Base-by-base conservation (phyloP, 495 filamentous ascomycete genomes). In the Lasiosphaeria ovina region DNA sequence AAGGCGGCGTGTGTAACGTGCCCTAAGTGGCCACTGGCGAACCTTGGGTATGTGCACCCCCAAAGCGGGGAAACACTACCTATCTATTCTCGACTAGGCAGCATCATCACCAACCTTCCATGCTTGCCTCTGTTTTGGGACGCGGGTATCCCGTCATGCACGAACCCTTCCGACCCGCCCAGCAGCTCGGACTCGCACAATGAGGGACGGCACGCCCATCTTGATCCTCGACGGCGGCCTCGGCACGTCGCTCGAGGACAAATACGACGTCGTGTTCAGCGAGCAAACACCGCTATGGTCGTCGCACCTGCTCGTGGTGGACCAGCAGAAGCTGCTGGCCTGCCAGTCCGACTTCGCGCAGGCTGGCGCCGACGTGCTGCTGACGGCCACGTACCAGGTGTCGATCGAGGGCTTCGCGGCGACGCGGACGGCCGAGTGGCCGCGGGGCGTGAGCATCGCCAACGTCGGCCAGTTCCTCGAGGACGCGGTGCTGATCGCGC, bases 341-440 rank as follows among this genome's bases (percentile, higher is more conserved):
- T 82, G 77, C 62, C 87, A 89, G 60, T 67, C 57, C 33, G 77
- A 78, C 55, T 89, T 88, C 60, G 74, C 68, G 14, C 17, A 36
- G 0, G 77, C 81, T 32, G 84, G 83, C 35, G 80, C 79, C 10
- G 83, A 89, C 65, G 74, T 89, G 16, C 61, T 89, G 16, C 72
- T 85, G 17, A 87, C 82, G 24, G 85, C 85, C 4, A 89, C 87
- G 5, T 89, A 89, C 68, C 86, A 89, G 72, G 75, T 81, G 3
- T 83, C 79, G 0, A 61, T 72, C 6, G 76, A 82, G 12, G 86
- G 82, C 0, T 88, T 87, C 59, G 58, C 61, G 4, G 69, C 69
- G 17, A 77, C 76, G 17, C 66, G 62, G 60, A 69, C 68, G 11
- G 16, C 63, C 16, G 51, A 54, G 3, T 58, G 53, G 45, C 48